phyloP scores from a whole-genome alignment of 495 filamentous ascomycete species.

The Aspergillus ellipticus region DNA sequence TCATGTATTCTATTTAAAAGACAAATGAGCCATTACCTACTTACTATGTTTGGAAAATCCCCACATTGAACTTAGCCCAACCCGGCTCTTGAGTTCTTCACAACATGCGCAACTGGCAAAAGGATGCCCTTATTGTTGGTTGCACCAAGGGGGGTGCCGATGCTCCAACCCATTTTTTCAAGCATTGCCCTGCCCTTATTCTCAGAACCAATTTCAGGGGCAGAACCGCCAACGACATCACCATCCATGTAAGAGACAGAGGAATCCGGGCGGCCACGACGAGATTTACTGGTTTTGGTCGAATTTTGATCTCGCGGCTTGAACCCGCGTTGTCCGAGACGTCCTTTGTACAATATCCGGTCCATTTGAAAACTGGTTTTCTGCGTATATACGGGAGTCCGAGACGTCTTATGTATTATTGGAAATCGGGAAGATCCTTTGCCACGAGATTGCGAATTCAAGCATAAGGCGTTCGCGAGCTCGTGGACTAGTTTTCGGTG shows the following conservation, averaged over 20 bases:
- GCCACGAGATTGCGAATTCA: constrained; percentile 86
- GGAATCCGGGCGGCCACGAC: constrained; percentile 36
- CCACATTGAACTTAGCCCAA: constrained; percentile 56
- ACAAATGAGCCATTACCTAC: not conserved
- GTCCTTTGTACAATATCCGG: constrained; percentile 29
- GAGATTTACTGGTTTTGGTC: constrained; percentile 23
- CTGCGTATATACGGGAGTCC: constrained; percentile 53
- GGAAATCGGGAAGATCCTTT: constrained; percentile 68
- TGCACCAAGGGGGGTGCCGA: constrained; percentile 81
- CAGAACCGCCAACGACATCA: constrained; percentile 81
- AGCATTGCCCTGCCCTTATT: constrained; percentile 86
- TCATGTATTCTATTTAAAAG: not conserved
- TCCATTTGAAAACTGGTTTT: constrained; percentile 37
- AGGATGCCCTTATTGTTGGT: constrained; percentile 83
- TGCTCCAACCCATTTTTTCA: constrained; percentile 96
- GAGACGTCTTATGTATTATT: constrained; percentile 67
- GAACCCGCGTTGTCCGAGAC: constrained; percentile 31
- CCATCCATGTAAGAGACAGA: constrained; percentile 70
- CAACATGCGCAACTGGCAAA: constrained; percentile 78
- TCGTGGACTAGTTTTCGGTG: constrained; percentile 75
- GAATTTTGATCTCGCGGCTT: constrained; percentile 26
- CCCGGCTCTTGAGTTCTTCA: constrained; percentile 82
- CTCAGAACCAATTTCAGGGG: constrained; percentile 76
- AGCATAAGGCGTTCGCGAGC: constrained; percentile 61
- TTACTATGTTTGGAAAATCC: not conserved